Conservation (phyloP, 768 basidiomycete genomes). For the Lentinula lateritia region DNA sequence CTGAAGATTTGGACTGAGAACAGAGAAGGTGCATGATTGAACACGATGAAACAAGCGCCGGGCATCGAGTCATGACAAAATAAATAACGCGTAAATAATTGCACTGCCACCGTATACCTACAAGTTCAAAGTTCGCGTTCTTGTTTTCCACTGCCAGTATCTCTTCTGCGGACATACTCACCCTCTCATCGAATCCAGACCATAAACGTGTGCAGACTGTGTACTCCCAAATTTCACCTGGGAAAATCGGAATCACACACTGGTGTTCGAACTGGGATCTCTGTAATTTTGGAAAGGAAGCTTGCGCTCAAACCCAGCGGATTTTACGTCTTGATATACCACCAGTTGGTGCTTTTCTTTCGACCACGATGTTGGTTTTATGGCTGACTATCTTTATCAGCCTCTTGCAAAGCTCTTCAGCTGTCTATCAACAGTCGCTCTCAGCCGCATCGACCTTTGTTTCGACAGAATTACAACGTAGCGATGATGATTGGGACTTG, state of each 20-base stretch:
- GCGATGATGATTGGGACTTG: not conserved
- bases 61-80: not conserved
- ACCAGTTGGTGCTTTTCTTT: not conserved
- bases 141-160: too few relatives aligned
- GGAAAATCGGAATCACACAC: too few relatives aligned
- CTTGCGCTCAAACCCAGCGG: not conserved
- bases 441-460: not conserved
- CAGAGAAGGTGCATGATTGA: not conserved
- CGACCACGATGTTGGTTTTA: not conserved
- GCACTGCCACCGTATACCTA: not conserved
- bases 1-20: too few relatives aligned
- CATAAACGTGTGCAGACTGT: too few relatives aligned
- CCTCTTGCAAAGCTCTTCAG: not conserved
- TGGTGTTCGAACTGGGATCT: too few relatives aligned
- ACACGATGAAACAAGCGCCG: not conserved
- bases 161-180: too few relatives aligned
- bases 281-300: too few relatives aligned
- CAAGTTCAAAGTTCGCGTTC: too few relatives aligned
- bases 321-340: not conserved
- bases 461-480: not conserved
- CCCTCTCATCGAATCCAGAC: too few relatives aligned
- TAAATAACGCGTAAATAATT: slow-evolving; percentile 1
- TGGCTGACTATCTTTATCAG: not conserved
- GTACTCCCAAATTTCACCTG: too few relatives aligned
- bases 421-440: not conserved